Conservation (phyloP, 2,329 filamentous ascomycete genomes). For the Acarospora socialis region DNA sequence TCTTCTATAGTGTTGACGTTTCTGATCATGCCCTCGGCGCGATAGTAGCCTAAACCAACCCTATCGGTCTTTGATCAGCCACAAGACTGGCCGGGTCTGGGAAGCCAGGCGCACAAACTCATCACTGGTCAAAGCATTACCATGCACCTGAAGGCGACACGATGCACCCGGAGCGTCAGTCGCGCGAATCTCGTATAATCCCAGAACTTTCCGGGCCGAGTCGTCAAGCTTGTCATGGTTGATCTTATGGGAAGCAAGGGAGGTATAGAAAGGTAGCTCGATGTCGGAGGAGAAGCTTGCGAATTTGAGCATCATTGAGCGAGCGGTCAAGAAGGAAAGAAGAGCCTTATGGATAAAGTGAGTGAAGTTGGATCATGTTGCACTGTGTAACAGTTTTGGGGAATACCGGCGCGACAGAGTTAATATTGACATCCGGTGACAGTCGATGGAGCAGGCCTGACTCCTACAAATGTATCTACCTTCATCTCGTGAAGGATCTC, state of each 20-base stretch:
- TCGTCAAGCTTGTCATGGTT: conserved; percentile 96
- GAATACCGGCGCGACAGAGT: too few species aligned
- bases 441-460: too few species aligned
- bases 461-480: too few species aligned
- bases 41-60: conserved; percentile 54
- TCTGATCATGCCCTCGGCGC: conserved; percentile 84
- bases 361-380: too few species aligned
- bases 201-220: conserved; percentile 71
- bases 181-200: conserved; percentile 73
- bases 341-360: too few species aligned
- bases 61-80: conserved; percentile 29
- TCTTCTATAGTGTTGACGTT: conserved; percentile 95
- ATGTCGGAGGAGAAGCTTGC: conserved; percentile 88
- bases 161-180: conserved; percentile 58
- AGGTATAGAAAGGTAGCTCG: conserved; percentile 86
- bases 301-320: conserved; percentile 45
- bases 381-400: too few species aligned
- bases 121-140: conserved; percentile 68
- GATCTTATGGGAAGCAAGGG: conserved; percentile 85
- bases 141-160: conserved; percentile 80
- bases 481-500: too few species aligned
- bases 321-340: neutral
- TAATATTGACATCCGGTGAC: too few species aligned
- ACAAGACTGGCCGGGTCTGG: conserved; percentile 2
- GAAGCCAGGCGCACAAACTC: conserved; percentile 44